phyloP scores from a whole-genome alignment of 208 protist genomes.

The Strigomonas culicis region DNA sequence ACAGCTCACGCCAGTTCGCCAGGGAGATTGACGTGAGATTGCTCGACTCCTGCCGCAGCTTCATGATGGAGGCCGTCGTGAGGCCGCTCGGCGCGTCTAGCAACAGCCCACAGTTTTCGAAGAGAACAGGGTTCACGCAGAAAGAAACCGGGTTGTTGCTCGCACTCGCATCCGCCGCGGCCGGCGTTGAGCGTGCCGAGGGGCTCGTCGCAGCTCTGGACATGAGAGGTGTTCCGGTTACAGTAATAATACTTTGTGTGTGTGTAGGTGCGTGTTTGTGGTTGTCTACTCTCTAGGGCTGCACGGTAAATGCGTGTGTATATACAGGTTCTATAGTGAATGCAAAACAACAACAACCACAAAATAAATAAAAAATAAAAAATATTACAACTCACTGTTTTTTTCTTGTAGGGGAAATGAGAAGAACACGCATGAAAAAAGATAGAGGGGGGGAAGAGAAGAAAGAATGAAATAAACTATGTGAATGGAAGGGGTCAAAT shows the following conservation, averaged over 20 bases:
- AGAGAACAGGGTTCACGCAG: slow-evolving; percentile 81
- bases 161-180: slow-evolving; percentile 10
- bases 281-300: too few species aligned
- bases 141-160: slow-evolving; percentile 45
- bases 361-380: too few species aligned
- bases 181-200: not conserved
- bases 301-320: too few species aligned
- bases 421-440: too few species aligned
- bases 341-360: too few species aligned
- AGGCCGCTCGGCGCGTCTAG: slow-evolving; percentile 65
- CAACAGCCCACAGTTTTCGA: slow-evolving; percentile 76
- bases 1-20: slow-evolving; percentile 73
- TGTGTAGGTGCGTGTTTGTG: too few species aligned
- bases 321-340: too few species aligned
- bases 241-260: not conserved
- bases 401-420: not conserved
- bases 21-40: slow-evolving; percentile 77
- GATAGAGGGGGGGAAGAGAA: slow-evolving; percentile 1
- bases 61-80: slow-evolving; percentile 71
- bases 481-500: not conserved
- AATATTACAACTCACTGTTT: not conserved
- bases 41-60: slow-evolving; percentile 54
- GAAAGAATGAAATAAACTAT: slow-evolving; percentile 7
- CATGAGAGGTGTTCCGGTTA: not conserved
- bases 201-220: not conserved